Percentiles rank a stretch among this genome's conserved stretches.
phyloP scores from a whole-genome alignment of 306 rosid genomes.

The Vigna mungo region DNA sequence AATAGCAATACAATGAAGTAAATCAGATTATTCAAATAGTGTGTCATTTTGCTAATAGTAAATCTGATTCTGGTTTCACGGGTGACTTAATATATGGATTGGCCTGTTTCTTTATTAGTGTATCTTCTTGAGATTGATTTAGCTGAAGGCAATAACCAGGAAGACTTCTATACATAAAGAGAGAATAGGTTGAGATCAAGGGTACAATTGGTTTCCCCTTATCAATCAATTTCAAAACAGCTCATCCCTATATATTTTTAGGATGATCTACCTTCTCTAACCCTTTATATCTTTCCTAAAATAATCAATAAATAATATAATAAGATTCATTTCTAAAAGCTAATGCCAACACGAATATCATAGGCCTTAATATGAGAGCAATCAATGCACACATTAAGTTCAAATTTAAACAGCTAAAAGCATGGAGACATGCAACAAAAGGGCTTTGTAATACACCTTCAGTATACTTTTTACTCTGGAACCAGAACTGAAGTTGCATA shows the following conservation, averaged over 20 bases:
- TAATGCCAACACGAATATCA: not conserved
- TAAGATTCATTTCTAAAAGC: conserved; percentile 8
- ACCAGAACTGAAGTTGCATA: conserved; percentile 94
- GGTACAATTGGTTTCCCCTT: not conserved
- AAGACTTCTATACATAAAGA: no score
- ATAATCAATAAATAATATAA: conserved; percentile 13
- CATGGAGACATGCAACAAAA: conserved; percentile 26
- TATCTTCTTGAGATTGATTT: no score
- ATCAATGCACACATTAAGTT: conserved; percentile 14
- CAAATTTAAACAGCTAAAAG: conserved; percentile 8
- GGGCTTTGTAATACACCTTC: conserved; percentile 58
- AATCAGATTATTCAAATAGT: no score
- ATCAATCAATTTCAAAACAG: not conserved
- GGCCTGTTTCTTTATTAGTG: no score
- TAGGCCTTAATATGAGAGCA: conserved; percentile 25
- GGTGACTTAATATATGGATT: no score
- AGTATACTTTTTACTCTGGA: conserved; percentile 63
- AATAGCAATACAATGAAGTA: no score
- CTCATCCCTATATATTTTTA: not conserved
- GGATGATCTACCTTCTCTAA: not conserved
- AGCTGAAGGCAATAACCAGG: no score
- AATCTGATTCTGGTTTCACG: no score
- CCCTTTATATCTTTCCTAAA: not conserved
- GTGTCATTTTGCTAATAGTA: no score
- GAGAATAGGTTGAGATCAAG: no score